Evolutionary conservation across 2,329 filamentous ascomycete species (phyloP), one percentile per base, ranked within the genome.

Genomic region (Aureobasidium subglaciale): DNA sequence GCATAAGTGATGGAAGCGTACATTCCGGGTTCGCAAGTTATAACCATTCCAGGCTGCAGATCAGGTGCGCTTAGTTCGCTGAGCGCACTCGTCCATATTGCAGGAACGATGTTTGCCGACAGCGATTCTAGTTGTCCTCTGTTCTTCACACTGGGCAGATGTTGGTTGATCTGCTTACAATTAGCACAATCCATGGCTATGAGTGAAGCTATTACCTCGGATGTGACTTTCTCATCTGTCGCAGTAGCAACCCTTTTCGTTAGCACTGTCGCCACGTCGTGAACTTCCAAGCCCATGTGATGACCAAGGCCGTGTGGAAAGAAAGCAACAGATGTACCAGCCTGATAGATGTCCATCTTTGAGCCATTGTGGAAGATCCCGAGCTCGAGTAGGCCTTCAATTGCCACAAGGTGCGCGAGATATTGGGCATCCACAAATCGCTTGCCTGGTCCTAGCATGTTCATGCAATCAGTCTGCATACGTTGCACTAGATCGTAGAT

Each of bases 291-390:
- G 59, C 91, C 91, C 9, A 96, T 76, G 68, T 95, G 92, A 71
- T 96, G 91, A 0, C 91, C 91, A 1, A 96, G 75, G 0, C 91
- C 91, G 68, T 96, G 91, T 1, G 91, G 91, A 66, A 96, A 88
- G 75, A 96, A 96, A 1, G 90, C 91, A 22, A 87, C 84, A 64
- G 87, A 92, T n/a, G 90, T 88, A 55, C 90, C 80, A 40, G 82
- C 83, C 62, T 83, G 79, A 59, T 95, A 81, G 22, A 96, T 87
- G 63, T 90, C 90, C 16, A 16, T 46, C 16, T 38, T 57, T 9
- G 75, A 75, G 7, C 82, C 84, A 55, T 85, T 84, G 41, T 78
- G 76, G 7, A 96, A 71, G 38, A 96, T 81, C 3, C 89, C 89
- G 5, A 95, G 73, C 42, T 77, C 72, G 45, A 90, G 71, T 30